A percentile compares a stretch with the other conserved stretches of the same genome.
Evolutionary conservation across 495 filamentous ascomycete species (phyloP).

Genomic region (Talaromyces thailandensis): DNA sequence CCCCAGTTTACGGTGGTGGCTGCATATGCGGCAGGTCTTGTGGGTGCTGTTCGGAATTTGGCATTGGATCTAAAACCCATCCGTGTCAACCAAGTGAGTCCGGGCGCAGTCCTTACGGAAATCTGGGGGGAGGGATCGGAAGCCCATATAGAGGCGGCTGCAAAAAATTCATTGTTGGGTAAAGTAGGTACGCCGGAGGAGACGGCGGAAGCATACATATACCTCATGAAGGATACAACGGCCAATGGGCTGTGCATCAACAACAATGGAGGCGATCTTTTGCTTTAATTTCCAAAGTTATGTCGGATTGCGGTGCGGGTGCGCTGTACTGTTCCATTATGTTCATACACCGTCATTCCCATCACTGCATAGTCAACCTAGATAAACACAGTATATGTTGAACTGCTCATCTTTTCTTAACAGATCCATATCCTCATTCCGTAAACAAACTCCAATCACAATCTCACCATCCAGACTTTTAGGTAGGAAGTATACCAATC

Average conservation of each 20-base stretch:
- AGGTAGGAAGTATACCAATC: conserved; percentile 41
- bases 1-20: conserved; percentile 40
- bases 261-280: neutral
- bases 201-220: conserved; percentile 59
- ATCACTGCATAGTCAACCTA: conserved; percentile 13
- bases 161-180: conserved; percentile 27
- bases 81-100: conserved; percentile 53
- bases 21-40: conserved; percentile 33
- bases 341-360: neutral
- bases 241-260: conserved; percentile 27
- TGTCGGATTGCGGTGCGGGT: neutral
- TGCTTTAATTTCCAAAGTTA: neutral
- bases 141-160: conserved; percentile 11
- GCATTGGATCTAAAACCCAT: conserved; percentile 53
- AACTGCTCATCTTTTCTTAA: conserved; percentile 29
- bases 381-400: conserved; percentile 21
- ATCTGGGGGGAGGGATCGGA: conserved; percentile 22
- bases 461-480: conserved; percentile 30
- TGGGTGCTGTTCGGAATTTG: conserved; percentile 39
- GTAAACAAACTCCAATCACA: conserved; percentile 31
- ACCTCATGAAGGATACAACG: conserved; percentile 51
- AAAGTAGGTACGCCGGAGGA: conserved; percentile 45
- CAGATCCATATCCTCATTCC: conserved; percentile 32
- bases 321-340: neutral
- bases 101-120: conserved; percentile 47